Base-by-base conservation (phyloP, 192 early-diverging fungal genomes). In the Phlyctochytrium bullatum region DNA sequence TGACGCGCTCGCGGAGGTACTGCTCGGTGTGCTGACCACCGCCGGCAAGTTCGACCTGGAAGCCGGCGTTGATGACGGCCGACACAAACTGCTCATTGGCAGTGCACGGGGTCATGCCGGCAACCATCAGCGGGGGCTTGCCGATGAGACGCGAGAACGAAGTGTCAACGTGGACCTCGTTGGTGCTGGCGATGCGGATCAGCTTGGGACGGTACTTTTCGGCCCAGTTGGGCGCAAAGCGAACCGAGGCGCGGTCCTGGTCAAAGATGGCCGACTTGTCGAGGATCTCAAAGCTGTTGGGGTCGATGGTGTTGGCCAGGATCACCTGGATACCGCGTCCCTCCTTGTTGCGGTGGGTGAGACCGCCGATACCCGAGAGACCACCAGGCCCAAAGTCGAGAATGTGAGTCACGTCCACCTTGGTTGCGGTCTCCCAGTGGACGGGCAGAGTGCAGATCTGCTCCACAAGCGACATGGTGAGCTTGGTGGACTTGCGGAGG, bases 351-450 rank as follows among this genome's bases (percentile, higher is more conserved):
- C 89, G 87, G 76, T 88, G 80, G 23, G 93, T 93, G 64, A 95
- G 74, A 50, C 80, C 73, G 33, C 93, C 94, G 68, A 98, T 89
- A 16, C 94, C 94, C 2, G 85, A 86, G 6, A 88, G 66, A 12
- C 92, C 91, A 33, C 92, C 92, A 0, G 94, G 92, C 17, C 96
- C 93, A 80, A 96, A 98, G 77, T 98, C 96, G 27, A 98, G 82
- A 23, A 96, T 85, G 76, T 98, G 96, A 10, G 93, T 92, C 66
- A 85, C 79, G 25, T 75, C 78, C n/a, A 84, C 78, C 16, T 83
- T 36, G 32, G 79, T 79, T 14, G 78, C 90, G 59, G 78, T 82
- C 56, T 92, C 87, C 92, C 92, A 94, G 72, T 91, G 71, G 6
- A 92, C 87, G 47, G 89, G 80, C 64, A 77, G 78, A 25, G 73